These are phyloP conservation scores for Pulveroboletus sp. DNA, from an alignment of 1,284 basidiomycete genomes.

Conservation along the genomic window DNA sequence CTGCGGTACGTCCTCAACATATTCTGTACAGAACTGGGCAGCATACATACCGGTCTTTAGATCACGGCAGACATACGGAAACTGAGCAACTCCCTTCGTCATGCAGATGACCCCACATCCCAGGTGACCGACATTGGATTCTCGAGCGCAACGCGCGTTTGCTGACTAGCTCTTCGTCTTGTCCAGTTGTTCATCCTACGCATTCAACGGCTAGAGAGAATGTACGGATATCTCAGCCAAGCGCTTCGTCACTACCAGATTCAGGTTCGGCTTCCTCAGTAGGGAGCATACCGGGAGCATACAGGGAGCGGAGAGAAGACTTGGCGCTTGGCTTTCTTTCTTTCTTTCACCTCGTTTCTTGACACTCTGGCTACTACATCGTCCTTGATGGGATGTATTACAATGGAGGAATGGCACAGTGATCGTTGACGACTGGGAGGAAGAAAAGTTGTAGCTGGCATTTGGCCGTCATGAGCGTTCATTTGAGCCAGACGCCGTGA, in stretches of 20 bases:
- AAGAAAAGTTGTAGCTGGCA: background rate
- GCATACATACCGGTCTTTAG: background rate
- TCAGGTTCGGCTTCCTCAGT: constrained; percentile 15
- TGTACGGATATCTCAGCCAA: constrained; percentile 21
- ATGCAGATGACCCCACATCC: constrained; percentile 11
- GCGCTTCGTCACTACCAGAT: constrained; percentile 22
- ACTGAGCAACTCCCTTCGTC: constrained; percentile 8
- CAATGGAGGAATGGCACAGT: background rate
- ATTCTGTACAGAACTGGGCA: no score
- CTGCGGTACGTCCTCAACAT: constrained; percentile 11
- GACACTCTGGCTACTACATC: background rate
- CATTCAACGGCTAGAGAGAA: constrained; percentile 13
- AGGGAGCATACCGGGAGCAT: background rate
- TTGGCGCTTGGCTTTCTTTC: background rate
- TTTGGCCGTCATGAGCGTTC: no score
- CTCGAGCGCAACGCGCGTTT: no score
- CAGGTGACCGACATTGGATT: constrained; percentile 1
- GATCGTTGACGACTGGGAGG: background rate
- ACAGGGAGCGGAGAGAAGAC: background rate
- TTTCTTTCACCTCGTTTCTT: background rate
- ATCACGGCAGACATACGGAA: constrained; percentile 20
- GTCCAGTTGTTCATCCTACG: constrained; percentile 15
- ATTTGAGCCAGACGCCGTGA: background rate
- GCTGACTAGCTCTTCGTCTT: background rate
- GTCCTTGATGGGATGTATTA: background rate